phyloP scores from a whole-genome alignment of 2,329 filamentous ascomycete species.

The Penicillium janthinellum region DNA sequence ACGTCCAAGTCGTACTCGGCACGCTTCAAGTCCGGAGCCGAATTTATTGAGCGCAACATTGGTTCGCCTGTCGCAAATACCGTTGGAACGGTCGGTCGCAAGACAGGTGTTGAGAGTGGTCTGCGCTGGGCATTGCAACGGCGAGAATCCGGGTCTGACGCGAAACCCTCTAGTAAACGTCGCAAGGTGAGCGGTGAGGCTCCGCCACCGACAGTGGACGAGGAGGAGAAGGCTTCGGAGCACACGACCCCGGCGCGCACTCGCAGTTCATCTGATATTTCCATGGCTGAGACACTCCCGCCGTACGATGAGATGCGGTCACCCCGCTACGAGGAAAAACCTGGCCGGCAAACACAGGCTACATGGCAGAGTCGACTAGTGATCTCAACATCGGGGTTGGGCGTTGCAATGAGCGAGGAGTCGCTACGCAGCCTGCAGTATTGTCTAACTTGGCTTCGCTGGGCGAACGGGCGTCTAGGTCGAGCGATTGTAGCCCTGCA shows the following conservation, averaged over 20 bases:
- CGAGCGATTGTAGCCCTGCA: constrained; percentile 74
- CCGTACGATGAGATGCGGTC: constrained; percentile 80
- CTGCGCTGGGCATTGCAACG: constrained; percentile 76
- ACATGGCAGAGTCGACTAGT: constrained; percentile 82
- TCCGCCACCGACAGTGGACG: constrained; percentile 45
- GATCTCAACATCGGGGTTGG: constrained; percentile 86
- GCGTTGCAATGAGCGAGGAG: constrained; percentile 87
- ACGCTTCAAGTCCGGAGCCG: constrained; percentile 82
- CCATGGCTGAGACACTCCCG: constrained; percentile 73
- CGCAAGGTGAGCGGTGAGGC: constrained; percentile 46
- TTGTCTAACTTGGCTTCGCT: constrained; percentile 76
- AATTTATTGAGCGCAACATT: constrained; percentile 86
- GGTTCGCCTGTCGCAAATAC: constrained; percentile 81
- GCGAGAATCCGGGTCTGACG: constrained; percentile 39
- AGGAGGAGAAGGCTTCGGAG: constrained; percentile 49
- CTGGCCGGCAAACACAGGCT: constrained; percentile 36
- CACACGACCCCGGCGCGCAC: constrained; percentile 26
- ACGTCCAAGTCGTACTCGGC: constrained; percentile 89
- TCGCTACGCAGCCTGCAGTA: constrained; percentile 82
- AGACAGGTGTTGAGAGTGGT: constrained; percentile 84
- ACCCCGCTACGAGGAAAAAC: constrained; percentile 65
- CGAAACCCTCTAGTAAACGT: constrained; percentile 42
- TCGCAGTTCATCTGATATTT: constrained; percentile 65
- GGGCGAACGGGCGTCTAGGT: constrained; percentile 79
- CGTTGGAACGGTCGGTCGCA: constrained; percentile 77